These are phyloP conservation scores for Boletus coccyginus DNA, from an alignment of 768 basidiomycete genomes.

Conservation along the genomic window DNA sequence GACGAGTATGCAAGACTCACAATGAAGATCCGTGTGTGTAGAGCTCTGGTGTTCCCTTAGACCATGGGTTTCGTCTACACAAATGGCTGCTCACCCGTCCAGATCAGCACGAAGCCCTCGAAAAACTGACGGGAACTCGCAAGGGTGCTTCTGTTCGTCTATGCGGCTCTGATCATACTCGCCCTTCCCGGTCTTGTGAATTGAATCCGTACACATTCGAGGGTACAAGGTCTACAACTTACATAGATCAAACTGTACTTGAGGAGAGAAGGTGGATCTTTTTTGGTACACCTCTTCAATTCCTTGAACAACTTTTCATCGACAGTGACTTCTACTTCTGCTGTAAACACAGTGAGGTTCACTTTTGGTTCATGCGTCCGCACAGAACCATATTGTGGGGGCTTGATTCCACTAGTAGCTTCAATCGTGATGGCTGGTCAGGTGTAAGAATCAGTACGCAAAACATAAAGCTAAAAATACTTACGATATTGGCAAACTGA, in stretches of 20 bases:
- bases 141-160: neutral
- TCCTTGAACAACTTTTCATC: neutral
- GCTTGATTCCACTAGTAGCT: neutral
- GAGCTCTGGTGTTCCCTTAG: neutral
- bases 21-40: neutral
- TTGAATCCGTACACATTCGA: neutral
- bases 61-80: neutral
- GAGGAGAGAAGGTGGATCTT: neutral
- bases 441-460: neutral
- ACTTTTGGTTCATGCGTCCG: neutral
- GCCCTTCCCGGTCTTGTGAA: neutral
- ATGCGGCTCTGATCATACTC: neutral
- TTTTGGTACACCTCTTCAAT: neutral
- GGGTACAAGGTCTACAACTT: neutral
- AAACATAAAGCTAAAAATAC: neutral
- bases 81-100: neutral
- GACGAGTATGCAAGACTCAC: neutral
- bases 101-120: neutral
- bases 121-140: neutral
- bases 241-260: constrained; percentile 1
- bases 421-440: neutral
- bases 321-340: neutral
- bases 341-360: neutral
- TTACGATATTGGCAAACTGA: neutral
- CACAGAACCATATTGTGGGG: neutral